Conservation (phyloP, 2,329 filamentous ascomycete genomes). For the Trichoderma endophyticum region DNA sequence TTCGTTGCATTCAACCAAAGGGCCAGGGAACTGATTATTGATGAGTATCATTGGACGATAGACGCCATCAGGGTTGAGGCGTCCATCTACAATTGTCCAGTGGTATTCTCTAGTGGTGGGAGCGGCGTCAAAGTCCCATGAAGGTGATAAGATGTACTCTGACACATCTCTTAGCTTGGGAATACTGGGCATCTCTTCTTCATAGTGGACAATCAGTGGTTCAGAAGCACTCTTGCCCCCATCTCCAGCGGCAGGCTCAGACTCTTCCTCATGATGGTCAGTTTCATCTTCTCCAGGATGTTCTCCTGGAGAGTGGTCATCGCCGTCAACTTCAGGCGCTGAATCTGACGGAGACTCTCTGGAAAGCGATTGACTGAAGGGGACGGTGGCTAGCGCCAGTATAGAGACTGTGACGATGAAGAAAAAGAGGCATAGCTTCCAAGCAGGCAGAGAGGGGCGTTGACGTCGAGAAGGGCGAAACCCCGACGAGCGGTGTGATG, state of each 20-base stretch:
- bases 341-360: not conserved
- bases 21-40: conserved; percentile 72
- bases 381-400: conserved; percentile 23
- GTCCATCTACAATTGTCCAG: conserved; percentile 58
- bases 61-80: conserved; percentile 59
- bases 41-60: conserved; percentile 62
- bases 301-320: not conserved
- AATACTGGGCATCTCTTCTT: conserved; percentile 24
- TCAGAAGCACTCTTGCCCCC: not conserved
- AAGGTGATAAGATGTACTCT: conserved; percentile 55
- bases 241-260: not conserved
- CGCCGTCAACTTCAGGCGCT: not conserved
- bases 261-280: not conserved
- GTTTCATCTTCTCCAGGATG: not conserved
- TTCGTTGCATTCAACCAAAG: conserved; percentile 68
- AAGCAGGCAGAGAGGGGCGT: conserved; percentile 1
- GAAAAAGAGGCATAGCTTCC: conserved; percentile 23
- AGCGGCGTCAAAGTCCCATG: conserved; percentile 53
- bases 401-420: conserved; percentile 26
- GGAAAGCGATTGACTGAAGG: conserved; percentile 21
- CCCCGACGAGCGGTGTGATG: not conserved
- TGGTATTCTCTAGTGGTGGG: conserved; percentile 54
- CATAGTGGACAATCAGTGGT: conserved; percentile 20
- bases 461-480: not conserved
- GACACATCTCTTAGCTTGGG: conserved; percentile 33